Evolutionary conservation across 495 filamentous ascomycete species (phyloP).

Genomic region (Pyrenula aspistea): DNA sequence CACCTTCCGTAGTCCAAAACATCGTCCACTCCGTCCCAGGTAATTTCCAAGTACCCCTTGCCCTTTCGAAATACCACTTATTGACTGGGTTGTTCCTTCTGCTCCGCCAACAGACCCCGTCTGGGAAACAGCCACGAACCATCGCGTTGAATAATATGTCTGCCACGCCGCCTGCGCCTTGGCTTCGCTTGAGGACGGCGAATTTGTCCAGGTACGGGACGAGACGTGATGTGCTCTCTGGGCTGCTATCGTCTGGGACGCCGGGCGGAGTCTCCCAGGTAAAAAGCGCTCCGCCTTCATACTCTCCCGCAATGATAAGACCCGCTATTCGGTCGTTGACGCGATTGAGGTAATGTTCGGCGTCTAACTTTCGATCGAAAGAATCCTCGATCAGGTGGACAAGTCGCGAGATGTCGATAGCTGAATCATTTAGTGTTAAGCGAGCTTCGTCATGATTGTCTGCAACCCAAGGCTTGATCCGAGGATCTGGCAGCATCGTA

Average conservation of each 20-base stretch:
- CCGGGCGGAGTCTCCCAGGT: constrained; percentile 82
- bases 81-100: constrained; percentile 75
- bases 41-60: constrained; percentile 69
- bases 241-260: constrained; percentile 37
- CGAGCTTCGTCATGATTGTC: constrained; percentile 37
- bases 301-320: constrained; percentile 88
- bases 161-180: constrained; percentile 85
- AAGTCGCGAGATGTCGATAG: constrained; percentile 71
- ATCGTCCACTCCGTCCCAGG: constrained; percentile 76
- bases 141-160: constrained; percentile 95
- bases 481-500: constrained; percentile 65
- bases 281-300: constrained; percentile 88
- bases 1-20: constrained; percentile 85
- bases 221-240: constrained; percentile 38
- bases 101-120: constrained; percentile 71
- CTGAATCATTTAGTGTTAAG: constrained; percentile 59
- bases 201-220: constrained; percentile 98
- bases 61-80: constrained; percentile 93
- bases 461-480: constrained; percentile 49
- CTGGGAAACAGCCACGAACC: constrained; percentile 75
- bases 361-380: constrained; percentile 75
- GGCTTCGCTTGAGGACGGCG: constrained; percentile 75
- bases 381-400: constrained; percentile 88
- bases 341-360: constrained; percentile 66
- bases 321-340: constrained; percentile 72